A percentile compares a stretch with the other conserved stretches of the same genome.
These are phyloP conservation scores for Nevesoporus exiguus DNA, from an alignment of 768 basidiomycete species.

Conservation along the genomic window DNA sequence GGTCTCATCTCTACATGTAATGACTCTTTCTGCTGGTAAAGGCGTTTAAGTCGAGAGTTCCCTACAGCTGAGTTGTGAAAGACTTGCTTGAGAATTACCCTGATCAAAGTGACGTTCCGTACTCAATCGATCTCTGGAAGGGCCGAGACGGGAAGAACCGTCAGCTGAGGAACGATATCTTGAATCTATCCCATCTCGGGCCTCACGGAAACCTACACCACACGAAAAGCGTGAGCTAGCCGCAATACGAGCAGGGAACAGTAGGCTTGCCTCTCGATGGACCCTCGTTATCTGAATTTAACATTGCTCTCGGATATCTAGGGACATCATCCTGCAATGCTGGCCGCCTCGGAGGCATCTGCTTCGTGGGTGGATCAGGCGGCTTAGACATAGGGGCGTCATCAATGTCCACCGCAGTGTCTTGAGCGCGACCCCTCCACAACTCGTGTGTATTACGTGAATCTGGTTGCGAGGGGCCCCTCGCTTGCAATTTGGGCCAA, in stretches of 20 bases:
- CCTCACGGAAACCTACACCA: conserved; percentile 17
- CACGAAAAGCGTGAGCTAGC: neutral
- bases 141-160: conserved; percentile 11
- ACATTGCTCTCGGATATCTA: conserved; percentile 39
- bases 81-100: conserved; percentile 15
- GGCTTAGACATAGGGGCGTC: conserved; percentile 20
- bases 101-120: conserved; percentile 24
- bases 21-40: conserved; percentile 19
- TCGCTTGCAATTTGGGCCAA: conserved; percentile 13
- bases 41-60: neutral
- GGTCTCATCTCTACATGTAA: conserved; percentile 15
- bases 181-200: conserved; percentile 16
- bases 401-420: conserved; percentile 29
- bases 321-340: conserved; percentile 27
- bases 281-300: conserved; percentile 22
- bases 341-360: conserved; percentile 14
- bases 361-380: conserved; percentile 17
- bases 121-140: conserved; percentile 16
- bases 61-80: neutral
- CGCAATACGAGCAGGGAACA: neutral
- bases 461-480: conserved; percentile 13
- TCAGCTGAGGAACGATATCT: conserved; percentile 20
- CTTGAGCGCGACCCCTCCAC: conserved; percentile 20
- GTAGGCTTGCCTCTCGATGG: conserved; percentile 11
- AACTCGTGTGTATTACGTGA: conserved; percentile 17